These are phyloP conservation scores for Borovskyia barvae DNA, from an alignment of 208 protist species.

Conservation along the genomic window DNA sequence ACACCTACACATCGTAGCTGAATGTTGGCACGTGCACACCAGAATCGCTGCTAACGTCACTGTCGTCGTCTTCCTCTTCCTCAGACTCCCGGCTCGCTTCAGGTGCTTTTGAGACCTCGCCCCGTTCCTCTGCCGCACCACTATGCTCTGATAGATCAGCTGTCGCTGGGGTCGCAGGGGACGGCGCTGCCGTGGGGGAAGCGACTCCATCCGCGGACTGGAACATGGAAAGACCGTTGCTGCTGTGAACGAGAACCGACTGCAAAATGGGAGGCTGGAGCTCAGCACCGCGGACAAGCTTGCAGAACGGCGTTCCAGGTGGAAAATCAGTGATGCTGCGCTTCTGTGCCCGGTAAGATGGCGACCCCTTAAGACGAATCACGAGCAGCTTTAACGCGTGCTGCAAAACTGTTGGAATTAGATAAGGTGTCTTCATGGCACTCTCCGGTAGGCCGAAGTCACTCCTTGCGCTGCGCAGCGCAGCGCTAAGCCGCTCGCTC, in stretches of 20 bases:
- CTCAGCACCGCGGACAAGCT: slow-evolving; percentile 3
- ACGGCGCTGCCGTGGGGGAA: neutral
- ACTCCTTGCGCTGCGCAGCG: slow-evolving; percentile 26
- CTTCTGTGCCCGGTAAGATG: slow-evolving; percentile 2
- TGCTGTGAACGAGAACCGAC: slow-evolving; percentile 50
- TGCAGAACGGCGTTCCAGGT: slow-evolving; percentile 30
- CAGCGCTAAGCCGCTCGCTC: slow-evolving; percentile 28
- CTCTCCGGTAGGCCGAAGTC: slow-evolving; percentile 71
- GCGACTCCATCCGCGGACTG: neutral
- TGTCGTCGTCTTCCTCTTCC: slow-evolving; percentile 12
- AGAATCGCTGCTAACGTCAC: slow-evolving; percentile 25
- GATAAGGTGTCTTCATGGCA: slow-evolving; percentile 28
- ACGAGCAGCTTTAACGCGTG: slow-evolving; percentile 40
- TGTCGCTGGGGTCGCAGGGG: neutral
- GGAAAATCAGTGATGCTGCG: slow-evolving; percentile 5
- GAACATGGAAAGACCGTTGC: slow-evolving; percentile 40
- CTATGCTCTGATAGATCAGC: neutral
- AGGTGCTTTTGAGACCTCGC: no score
- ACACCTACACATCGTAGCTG: slow-evolving; percentile 14
- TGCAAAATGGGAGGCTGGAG: slow-evolving; percentile 24
- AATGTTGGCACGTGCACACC: slow-evolving; percentile 26
- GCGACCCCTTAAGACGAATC: slow-evolving; percentile 31
- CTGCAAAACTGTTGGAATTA: slow-evolving; percentile 52
- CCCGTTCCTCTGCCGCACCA: neutral
- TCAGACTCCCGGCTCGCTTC: no score